These are phyloP conservation scores for Chaetomidium leptoderma DNA, from an alignment of 495 filamentous ascomycete genomes.

Conservation along the genomic window DNA sequence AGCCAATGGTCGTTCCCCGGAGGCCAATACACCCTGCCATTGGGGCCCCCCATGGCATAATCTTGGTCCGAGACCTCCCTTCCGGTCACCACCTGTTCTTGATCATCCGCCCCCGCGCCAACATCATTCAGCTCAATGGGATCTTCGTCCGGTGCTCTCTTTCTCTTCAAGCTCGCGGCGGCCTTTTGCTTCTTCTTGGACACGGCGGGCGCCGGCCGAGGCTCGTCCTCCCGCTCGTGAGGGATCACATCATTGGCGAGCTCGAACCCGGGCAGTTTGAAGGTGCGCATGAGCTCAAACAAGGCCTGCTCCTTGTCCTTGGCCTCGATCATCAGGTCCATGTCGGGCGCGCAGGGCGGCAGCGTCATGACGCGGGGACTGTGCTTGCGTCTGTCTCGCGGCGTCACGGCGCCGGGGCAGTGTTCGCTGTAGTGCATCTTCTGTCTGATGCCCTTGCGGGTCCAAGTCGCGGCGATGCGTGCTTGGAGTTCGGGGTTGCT, in stretches of 20 bases:
- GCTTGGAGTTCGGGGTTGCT: slow-evolving; percentile 52
- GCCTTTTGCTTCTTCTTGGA: slow-evolving; percentile 47
- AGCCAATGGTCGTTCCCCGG: slow-evolving; percentile 87
- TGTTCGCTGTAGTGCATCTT: slow-evolving; percentile 97
- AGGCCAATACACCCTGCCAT: slow-evolving; percentile 91
- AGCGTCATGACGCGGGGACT: slow-evolving; percentile 69
- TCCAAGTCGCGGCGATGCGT: slow-evolving; percentile 81
- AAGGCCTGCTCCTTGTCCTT: slow-evolving; percentile 98
- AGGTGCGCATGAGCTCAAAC: slow-evolving; percentile 86
- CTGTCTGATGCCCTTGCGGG: slow-evolving; percentile 76
- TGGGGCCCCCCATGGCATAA: slow-evolving; percentile 80
- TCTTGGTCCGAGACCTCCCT: slow-evolving; percentile 62
- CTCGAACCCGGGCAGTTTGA: slow-evolving; percentile 73
- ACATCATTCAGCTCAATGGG: slow-evolving; percentile 41
- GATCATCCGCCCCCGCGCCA: slow-evolving; percentile 40
- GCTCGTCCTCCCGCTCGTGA: slow-evolving; percentile 72
- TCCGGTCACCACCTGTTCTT: slow-evolving; percentile 34
- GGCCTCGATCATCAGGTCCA: slow-evolving; percentile 98
- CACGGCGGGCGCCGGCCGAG: slow-evolving; percentile 53
- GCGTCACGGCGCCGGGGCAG: slow-evolving; percentile 67
- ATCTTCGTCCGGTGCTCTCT: slow-evolving; percentile 29
- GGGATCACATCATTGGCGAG: slow-evolving; percentile 74
- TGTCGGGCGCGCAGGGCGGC: slow-evolving; percentile 73
- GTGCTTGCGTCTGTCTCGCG: slow-evolving; percentile 74
- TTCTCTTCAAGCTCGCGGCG: slow-evolving; percentile 23